Percentiles rank a stretch among this genome's conserved stretches.
These are phyloP conservation scores for Gymnopilus junonius DNA, from an alignment of 768 basidiomycete genomes.

Conservation along the genomic window DNA sequence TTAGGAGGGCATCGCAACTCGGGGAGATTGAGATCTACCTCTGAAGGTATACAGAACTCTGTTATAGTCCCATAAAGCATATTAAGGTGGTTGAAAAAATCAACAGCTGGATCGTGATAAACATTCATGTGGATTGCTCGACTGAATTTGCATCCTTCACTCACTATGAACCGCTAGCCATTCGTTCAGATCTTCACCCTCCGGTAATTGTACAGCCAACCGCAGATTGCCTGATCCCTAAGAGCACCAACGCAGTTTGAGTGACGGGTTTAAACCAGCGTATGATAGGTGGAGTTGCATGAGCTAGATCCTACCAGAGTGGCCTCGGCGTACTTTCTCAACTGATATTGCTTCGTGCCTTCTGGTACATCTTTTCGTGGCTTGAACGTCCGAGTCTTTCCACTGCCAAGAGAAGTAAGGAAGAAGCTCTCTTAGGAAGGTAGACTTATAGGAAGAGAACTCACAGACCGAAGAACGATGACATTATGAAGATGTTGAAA, in stretches of 20 bases:
- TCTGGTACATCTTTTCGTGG: slow-evolving; percentile 94
- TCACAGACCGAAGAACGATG: slow-evolving; percentile 89
- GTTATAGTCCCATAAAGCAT: slow-evolving; percentile 99
- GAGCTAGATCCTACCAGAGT: slow-evolving; percentile 64
- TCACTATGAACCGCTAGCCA: slow-evolving; percentile 99
- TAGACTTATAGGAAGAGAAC: slow-evolving; percentile 28
- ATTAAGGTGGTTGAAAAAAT: slow-evolving; percentile 99
- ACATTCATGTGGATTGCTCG: neutral
- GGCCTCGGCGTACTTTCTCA: slow-evolving; percentile 97
- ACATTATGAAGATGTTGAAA: slow-evolving; percentile 50
- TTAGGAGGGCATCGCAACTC: neutral
- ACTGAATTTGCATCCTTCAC: slow-evolving; percentile 22
- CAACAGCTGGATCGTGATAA: slow-evolving; percentile 72
- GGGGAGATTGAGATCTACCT: slow-evolving; percentile 52
- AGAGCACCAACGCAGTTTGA: neutral
- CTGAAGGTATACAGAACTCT: slow-evolving; percentile 94
- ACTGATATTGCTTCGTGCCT: slow-evolving; percentile 96
- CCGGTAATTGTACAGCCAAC: slow-evolving; percentile 90
- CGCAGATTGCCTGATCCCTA: slow-evolving; percentile 96
- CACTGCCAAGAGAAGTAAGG: slow-evolving; percentile 46
- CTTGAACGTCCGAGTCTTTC: slow-evolving; percentile 94
- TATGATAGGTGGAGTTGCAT: neutral
- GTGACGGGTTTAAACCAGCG: slow-evolving; percentile 7
- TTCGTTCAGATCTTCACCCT: slow-evolving; percentile 96
- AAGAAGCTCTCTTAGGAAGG: slow-evolving; percentile 1